phyloP scores from a whole-genome alignment of 2,329 filamentous ascomycete genomes.

The Penicillium sp. region DNA sequence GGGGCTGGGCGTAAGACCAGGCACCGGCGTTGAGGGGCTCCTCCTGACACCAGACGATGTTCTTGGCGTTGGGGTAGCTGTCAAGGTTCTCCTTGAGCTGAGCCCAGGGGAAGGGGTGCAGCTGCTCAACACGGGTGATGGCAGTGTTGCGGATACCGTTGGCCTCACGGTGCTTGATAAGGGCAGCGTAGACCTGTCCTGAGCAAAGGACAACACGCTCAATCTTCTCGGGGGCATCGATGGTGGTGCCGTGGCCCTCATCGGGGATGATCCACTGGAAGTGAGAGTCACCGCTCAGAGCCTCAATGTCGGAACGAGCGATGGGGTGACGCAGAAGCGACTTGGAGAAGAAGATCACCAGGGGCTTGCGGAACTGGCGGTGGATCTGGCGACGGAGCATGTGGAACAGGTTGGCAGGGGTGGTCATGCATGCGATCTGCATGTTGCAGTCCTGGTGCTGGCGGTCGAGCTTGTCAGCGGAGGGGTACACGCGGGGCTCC shows the following conservation, averaged over 20 bases:
- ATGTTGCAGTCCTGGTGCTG: slow-evolving; percentile 99
- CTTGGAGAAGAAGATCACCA: slow-evolving; percentile 98
- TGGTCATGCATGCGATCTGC: slow-evolving; percentile 98
- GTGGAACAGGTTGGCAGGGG: slow-evolving; percentile 94
- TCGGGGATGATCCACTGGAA: slow-evolving; percentile 98
- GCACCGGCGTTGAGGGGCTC: slow-evolving; percentile 96
- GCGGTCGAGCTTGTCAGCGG: slow-evolving; percentile 83
- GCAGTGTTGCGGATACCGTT: slow-evolving; percentile 88
- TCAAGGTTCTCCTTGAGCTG: slow-evolving; percentile 96
- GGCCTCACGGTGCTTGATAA: slow-evolving; percentile 86
- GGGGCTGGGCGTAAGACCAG: slow-evolving; percentile 96
- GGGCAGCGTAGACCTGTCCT: slow-evolving; percentile 88
- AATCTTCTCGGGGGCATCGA: slow-evolving; percentile 81
- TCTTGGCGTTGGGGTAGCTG: slow-evolving; percentile 94
- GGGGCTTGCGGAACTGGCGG: slow-evolving; percentile 97
- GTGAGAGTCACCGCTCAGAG: slow-evolving; percentile 86
- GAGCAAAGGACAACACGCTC: slow-evolving; percentile 93
- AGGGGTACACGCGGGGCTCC: slow-evolving; percentile 90
- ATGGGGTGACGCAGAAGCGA: slow-evolving; percentile 91
- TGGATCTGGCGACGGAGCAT: slow-evolving; percentile 96
- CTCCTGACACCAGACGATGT: slow-evolving; percentile 96
- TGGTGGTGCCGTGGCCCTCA: slow-evolving; percentile 73
- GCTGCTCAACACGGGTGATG: slow-evolving; percentile 93
- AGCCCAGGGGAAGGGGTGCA: slow-evolving; percentile 98
- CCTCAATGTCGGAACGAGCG: slow-evolving; percentile 84